Conservation (phyloP, 306 rosid species). For the Acacia acuminata region DNA sequence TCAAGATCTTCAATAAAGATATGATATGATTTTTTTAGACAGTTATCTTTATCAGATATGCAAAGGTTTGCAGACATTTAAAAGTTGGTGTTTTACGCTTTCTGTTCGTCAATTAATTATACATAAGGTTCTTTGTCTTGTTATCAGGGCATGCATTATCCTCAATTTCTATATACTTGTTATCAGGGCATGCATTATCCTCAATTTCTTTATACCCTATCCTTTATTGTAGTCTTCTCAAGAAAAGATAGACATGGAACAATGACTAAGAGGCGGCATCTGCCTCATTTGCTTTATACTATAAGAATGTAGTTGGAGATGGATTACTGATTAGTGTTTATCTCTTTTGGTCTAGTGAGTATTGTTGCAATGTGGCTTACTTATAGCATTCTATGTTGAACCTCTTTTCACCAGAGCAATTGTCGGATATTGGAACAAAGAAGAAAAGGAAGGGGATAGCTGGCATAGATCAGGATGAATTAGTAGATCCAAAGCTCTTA, state of each 20-base stretch:
- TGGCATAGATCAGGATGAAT: constrained; percentile 84
- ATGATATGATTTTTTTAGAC: background rate
- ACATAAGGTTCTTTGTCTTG: background rate
- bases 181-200: background rate
- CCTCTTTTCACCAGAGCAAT: constrained; percentile 47
- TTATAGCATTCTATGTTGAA: constrained; percentile 16
- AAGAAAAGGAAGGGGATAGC: constrained; percentile 60
- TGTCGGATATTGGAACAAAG: constrained; percentile 51
- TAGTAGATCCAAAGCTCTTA: constrained; percentile 66
- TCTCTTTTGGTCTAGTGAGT: background rate
- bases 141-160: background rate
- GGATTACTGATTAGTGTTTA: background rate
- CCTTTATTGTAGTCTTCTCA: background rate
- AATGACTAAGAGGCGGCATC: background rate
- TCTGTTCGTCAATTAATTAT: background rate
- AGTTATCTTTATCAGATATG: background rate
- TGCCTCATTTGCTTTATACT: background rate
- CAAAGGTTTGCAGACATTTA: background rate
- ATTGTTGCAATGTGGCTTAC: constrained; percentile 24
- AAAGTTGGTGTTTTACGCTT: background rate
- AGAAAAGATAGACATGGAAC: background rate
- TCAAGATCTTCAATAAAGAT: background rate
- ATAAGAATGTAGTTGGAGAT: background rate
- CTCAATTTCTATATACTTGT: background rate
- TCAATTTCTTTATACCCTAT: background rate